Conservation (phyloP, 2,329 filamentous ascomycete genomes). For the Penicillium paneum region DNA sequence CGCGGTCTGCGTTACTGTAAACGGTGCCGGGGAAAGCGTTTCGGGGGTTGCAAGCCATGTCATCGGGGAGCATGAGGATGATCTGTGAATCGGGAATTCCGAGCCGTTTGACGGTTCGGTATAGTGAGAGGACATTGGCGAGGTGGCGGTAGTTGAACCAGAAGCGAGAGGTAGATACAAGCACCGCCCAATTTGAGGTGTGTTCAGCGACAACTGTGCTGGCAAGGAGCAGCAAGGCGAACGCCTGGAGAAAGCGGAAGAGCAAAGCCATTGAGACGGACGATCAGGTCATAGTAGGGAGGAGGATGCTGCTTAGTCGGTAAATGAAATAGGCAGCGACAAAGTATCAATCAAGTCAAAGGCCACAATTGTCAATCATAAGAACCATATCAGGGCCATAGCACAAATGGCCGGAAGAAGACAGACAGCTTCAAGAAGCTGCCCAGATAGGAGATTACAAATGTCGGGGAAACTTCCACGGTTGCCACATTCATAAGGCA, state of each 20-base stretch:
- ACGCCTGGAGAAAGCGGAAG: constrained; percentile 25
- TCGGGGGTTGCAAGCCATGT: constrained; percentile 98
- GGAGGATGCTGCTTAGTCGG: constrained; percentile 5
- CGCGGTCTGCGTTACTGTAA: constrained; percentile 95
- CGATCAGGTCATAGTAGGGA: constrained; percentile 15
- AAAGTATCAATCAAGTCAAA: not conserved
- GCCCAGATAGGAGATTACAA: constrained; percentile 7
- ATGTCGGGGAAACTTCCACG: not conserved
- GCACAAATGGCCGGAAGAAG: not conserved
- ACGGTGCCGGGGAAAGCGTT: constrained; percentile 97
- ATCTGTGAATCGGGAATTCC: constrained; percentile 98
- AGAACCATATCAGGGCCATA: not conserved
- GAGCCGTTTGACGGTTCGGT: constrained; percentile 95
- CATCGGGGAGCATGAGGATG: constrained; percentile 99
- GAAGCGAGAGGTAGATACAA: constrained; percentile 97
- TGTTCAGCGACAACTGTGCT: constrained; percentile 50
- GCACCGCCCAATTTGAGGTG: constrained; percentile 98
- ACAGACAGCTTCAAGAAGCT: not conserved
- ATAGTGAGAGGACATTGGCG: constrained; percentile 94
- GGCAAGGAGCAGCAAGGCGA: constrained; percentile 26
- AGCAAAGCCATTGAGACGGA: constrained; percentile 27
- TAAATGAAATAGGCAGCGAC: not conserved
- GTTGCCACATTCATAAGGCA: not conserved
- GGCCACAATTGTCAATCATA: not conserved
- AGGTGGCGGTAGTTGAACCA: constrained; percentile 99